Percentiles rank a stretch among this genome's conserved stretches.
Evolutionary conservation across 768 basidiomycete species (phyloP).

Genomic region (Pholiota molesta): DNA sequence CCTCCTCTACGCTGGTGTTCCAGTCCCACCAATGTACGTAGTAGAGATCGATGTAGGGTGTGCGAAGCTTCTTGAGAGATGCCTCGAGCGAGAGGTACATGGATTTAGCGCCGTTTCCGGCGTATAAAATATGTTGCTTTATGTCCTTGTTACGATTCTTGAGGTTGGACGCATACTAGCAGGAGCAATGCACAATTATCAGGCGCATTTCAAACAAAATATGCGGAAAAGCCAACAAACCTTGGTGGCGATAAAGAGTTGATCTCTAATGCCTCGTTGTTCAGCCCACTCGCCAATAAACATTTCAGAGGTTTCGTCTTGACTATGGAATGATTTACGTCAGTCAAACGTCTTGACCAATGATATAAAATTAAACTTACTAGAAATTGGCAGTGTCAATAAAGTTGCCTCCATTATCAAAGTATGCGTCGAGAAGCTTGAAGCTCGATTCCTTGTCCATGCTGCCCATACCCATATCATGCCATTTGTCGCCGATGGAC

Average conservation of each 20-base stretch:
- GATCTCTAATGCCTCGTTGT: conserved; percentile 1
- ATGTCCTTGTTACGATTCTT: background rate
- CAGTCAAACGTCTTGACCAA: background rate
- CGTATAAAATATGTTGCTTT: conserved; percentile 12
- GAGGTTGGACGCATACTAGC: conserved; percentile 10
- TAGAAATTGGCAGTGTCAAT: conserved; percentile 46
- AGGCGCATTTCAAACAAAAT: background rate
- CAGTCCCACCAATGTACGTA: conserved; percentile 59
- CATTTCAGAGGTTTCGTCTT: conserved; percentile 17
- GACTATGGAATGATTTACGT: conserved; percentile 25
- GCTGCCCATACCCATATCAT: conserved; percentile 24
- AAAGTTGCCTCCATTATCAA: conserved; percentile 44
- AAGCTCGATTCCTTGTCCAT: conserved; percentile 45
- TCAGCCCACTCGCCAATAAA: conserved; percentile 8
- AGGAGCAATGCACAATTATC: background rate
- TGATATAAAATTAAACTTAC: conserved; percentile 18
- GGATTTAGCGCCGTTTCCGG: conserved; percentile 42
- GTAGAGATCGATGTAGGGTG: conserved; percentile 49
- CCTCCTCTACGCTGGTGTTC: conserved; percentile 55
- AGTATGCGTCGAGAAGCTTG: conserved; percentile 45
- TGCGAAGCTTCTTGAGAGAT: conserved; percentile 50
- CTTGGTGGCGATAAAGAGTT: conserved; percentile 29
- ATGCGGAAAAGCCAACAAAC: no score
- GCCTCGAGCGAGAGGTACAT: conserved; percentile 43
- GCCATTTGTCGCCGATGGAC: conserved; percentile 52